Base-by-base conservation (phyloP, 2,329 filamentous ascomycete genomes). In the Colletotrichum sp. region DNA sequence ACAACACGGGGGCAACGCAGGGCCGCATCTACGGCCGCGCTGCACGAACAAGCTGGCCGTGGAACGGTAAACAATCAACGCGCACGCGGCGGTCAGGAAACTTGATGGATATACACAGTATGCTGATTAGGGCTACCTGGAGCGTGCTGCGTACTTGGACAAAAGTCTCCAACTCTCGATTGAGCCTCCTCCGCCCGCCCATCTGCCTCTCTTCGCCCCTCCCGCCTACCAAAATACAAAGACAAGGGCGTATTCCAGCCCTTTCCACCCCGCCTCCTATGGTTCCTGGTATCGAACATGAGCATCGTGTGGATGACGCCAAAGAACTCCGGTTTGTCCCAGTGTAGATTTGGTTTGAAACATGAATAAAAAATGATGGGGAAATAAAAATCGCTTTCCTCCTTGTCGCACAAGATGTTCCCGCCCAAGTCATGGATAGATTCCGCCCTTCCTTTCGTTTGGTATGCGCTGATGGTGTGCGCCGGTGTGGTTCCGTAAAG, bases 261-360 rank as follows among this genome's bases (percentile, higher is more conserved):
- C 66, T 67, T 55, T 63, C 64, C 70, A 68, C 64, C 70, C 59
- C 44, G 44, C 44, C 44, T 52, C 44, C 66, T 64, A 32, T 69
- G 71, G 65, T 76, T 71, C 71, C 75, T 76, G 75, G 75, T 76
- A 76, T 76, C 75, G 75, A 76, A 76, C 75, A 76, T 76, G 75
- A 76, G 72, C 75, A 76, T 75, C 75, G 75, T 75, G 63, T 64
- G 64, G 74, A 49, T 72, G 69, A 75, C 75, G 72, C 75, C 75
- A 76, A 75, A 76, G 66, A 75, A 76, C 75, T 76, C 75, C 75
- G 72, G 36, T 75, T 28, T 68, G 59, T 72, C 34, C 60, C 64
- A 44, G 44, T 64, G 64, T 68, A 68, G 64, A 64, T 24, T 52
- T 75, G 69, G 49, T 64, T 68, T 59, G 32, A 69, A 62, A 69